A percentile compares a stretch with the other conserved stretches of the same genome.
Conservation (phyloP, 2,329 filamentous ascomycete species). For the Trichoderma koningii region DNA sequence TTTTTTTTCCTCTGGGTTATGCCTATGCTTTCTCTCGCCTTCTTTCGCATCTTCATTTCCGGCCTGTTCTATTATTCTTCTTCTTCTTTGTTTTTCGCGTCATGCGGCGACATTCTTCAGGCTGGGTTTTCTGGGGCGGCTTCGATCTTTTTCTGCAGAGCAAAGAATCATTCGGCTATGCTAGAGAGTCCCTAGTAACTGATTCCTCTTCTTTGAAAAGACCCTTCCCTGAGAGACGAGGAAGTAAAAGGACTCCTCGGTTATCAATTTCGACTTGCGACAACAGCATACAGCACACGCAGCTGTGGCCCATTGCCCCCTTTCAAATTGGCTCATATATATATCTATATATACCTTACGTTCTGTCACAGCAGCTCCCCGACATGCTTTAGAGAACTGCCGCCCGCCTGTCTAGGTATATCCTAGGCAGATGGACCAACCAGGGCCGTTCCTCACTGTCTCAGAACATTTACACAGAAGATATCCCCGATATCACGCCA, state of each 20-base stretch:
- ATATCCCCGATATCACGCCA: too few relatives aligned
- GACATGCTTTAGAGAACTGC: neutral
- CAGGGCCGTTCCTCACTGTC: neutral
- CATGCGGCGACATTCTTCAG: neutral
- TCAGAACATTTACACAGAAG: conserved; percentile 4
- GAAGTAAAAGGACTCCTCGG: neutral
- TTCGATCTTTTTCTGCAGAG: neutral
- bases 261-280: neutral
- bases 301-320: neutral
- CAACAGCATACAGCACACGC: neutral
- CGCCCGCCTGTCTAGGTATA: neutral
- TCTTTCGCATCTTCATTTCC: neutral
- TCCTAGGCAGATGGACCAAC: neutral
- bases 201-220: conserved; percentile 3
- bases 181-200: conserved; percentile 13
- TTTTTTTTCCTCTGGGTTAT: neutral
- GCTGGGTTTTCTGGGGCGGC: conserved; percentile 2
- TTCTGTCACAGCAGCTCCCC: neutral
- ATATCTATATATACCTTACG: neutral
- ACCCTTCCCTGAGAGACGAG: neutral
- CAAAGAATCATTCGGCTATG: neutral
- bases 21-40: neutral
- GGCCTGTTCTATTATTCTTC: neutral
- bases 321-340: neutral
- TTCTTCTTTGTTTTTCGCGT: neutral